Conservation (phyloP, 108 stramenopile genomes). For the Fragilariopsis cylindrus region DNA sequence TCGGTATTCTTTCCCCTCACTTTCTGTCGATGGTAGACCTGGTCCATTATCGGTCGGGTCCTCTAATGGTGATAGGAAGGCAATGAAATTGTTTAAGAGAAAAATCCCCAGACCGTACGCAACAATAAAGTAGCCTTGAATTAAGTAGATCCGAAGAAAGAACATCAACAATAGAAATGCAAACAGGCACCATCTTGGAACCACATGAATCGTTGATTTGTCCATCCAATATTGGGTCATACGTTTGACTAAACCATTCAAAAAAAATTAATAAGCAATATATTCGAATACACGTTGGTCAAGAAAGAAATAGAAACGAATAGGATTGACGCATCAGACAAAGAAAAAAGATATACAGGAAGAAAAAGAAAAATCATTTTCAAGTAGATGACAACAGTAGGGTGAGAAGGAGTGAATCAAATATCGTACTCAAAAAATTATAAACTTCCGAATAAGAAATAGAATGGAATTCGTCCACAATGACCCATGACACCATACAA, state of each 20-base stretch:
- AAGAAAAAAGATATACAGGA: too few species aligned
- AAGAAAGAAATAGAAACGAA: too few species aligned
- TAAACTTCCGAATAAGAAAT: neutral
- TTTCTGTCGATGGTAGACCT: constrained; percentile 61
- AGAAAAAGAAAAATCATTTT: too few species aligned
- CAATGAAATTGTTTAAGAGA: constrained; percentile 98
- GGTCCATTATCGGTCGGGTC: constrained; percentile 75
- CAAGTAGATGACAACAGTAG: too few species aligned
- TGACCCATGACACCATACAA: constrained; percentile 15
- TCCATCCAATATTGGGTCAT: constrained; percentile 96
- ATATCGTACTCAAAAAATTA: too few species aligned
- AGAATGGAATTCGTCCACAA: neutral
- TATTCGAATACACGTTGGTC: neutral
- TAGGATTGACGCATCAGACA: too few species aligned
- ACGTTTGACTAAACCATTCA: constrained; percentile 55
- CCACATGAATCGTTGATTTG: constrained; percentile 91
- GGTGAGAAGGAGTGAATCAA: too few species aligned
- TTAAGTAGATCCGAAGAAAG: constrained; percentile 89
- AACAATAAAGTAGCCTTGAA: constrained; percentile 98
- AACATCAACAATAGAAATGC: constrained; percentile 73
- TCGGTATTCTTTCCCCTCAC: constrained; percentile 83
- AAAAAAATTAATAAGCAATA: neutral
- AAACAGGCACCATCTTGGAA: constrained; percentile 80
- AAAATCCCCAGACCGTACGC: constrained; percentile 99
- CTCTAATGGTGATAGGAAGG: constrained; percentile 94